Evolutionary conservation across 192 early-diverging fungal genomes (phyloP).

Genomic region (Coemansia sp.): DNA sequence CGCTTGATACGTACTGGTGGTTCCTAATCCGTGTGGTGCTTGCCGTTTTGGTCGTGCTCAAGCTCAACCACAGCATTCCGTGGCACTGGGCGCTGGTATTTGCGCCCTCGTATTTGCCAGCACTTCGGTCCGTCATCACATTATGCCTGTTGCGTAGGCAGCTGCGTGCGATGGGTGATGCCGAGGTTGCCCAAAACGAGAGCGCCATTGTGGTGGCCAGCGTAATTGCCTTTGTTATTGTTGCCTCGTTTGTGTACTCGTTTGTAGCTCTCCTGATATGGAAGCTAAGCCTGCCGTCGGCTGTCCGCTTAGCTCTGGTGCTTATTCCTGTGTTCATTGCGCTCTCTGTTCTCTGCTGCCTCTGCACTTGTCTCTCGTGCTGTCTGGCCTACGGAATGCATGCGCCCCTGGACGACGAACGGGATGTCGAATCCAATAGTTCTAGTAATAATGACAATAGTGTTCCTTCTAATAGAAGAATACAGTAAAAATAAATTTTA

Average conservation of each 20-base stretch:
- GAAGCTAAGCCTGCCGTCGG: slow-evolving; percentile 54
- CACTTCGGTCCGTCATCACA: slow-evolving; percentile 61
- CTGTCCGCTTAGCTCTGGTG: slow-evolving; percentile 62
- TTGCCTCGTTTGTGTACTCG: slow-evolving; percentile 56
- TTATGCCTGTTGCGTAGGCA: slow-evolving; percentile 53
- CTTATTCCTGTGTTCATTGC: slow-evolving; percentile 74
- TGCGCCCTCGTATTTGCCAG: slow-evolving; percentile 69
- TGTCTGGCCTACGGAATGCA: slow-evolving; percentile 46
- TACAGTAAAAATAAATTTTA: slow-evolving; percentile 9
- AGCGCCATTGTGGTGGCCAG: slow-evolving; percentile 42
- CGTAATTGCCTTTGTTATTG: slow-evolving; percentile 55
- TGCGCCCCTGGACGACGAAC: slow-evolving; percentile 41
- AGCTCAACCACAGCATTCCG: slow-evolving; percentile 60
- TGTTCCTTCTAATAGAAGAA: slow-evolving; percentile 28
- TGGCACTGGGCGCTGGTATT: slow-evolving; percentile 73
- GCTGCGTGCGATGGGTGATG: slow-evolving; percentile 50
- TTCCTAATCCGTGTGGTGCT: slow-evolving; percentile 68
- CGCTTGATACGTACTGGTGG: slow-evolving; percentile 67
- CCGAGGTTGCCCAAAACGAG: slow-evolving; percentile 42
- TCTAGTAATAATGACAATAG: not conserved
- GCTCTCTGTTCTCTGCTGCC: slow-evolving; percentile 41
- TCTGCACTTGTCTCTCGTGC: slow-evolving; percentile 43
- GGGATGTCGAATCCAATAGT: slow-evolving; percentile 9
- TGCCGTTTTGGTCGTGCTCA: slow-evolving; percentile 69
- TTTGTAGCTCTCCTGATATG: slow-evolving; percentile 61